A percentile compares a stretch with the other conserved stretches of the same genome.
Evolutionary conservation across 495 filamentous ascomycete genomes (phyloP).

Genomic region (Hypoxylon rickii): DNA sequence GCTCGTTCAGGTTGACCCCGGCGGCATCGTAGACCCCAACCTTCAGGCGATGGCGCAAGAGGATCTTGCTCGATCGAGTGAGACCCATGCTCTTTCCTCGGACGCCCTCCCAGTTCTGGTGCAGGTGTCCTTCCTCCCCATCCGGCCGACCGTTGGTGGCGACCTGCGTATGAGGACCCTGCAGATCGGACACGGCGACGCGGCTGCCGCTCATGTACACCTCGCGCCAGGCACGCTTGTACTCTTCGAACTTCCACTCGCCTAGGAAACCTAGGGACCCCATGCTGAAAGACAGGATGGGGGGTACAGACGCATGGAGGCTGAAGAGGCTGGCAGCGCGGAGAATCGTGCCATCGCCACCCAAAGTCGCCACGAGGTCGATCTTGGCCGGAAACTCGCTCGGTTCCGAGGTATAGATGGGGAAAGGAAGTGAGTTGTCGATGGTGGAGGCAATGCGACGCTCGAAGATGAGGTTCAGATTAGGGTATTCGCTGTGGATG

Average conservation of each 20-base stretch:
- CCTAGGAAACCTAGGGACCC: slow-evolving; percentile 93
- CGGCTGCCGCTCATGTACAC: slow-evolving; percentile 89
- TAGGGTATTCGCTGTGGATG: slow-evolving; percentile 77
- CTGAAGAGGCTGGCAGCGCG: slow-evolving; percentile 90
- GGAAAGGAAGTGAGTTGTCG: slow-evolving; percentile 74
- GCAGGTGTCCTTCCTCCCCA: slow-evolving; percentile 16
- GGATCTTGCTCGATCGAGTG: slow-evolving; percentile 71
- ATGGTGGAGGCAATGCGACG: slow-evolving; percentile 70
- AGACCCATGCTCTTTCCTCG: slow-evolving; percentile 82
- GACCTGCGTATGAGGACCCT: slow-evolving; percentile 50
- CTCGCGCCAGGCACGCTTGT: slow-evolving; percentile 87
- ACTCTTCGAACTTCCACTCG: slow-evolving; percentile 93
- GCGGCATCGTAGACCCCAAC: slow-evolving; percentile 75
- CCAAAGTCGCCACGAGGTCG: slow-evolving; percentile 85
- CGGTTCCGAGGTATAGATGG: slow-evolving; percentile 69
- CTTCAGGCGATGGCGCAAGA: slow-evolving; percentile 83
- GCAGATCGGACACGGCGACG: slow-evolving; percentile 51
- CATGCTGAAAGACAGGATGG: slow-evolving; percentile 96
- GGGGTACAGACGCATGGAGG: slow-evolving; percentile 78
- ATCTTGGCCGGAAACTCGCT: slow-evolving; percentile 64
- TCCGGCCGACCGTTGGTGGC: slow-evolving; percentile 30
- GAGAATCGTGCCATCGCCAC: slow-evolving; percentile 94
- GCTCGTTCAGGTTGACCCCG: slow-evolving; percentile 57
- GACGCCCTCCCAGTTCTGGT: slow-evolving; percentile 65
- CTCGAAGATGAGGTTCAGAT: slow-evolving; percentile 82